phyloP scores from a whole-genome alignment of 2,329 filamentous ascomycete genomes.

The Fusarium gaditjirri region DNA sequence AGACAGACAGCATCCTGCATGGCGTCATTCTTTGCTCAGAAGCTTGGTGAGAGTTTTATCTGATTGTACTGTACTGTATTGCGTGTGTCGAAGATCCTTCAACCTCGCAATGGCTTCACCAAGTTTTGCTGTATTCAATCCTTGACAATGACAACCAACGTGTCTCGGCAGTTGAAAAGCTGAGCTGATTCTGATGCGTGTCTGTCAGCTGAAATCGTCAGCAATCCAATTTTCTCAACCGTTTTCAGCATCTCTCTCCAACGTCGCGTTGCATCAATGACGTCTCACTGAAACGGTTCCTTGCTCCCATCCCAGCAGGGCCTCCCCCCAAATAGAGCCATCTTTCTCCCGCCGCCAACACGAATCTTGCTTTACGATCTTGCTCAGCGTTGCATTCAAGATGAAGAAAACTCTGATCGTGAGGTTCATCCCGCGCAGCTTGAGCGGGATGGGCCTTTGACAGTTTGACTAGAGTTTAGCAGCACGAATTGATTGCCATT shows the following conservation, averaged over 20 bases:
- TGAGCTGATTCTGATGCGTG: background rate
- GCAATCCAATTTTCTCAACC: constrained; percentile 4
- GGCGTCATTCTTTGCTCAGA: constrained; percentile 20
- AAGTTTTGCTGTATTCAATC: background rate
- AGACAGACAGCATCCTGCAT: constrained; percentile 7
- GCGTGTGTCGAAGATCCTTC: background rate
- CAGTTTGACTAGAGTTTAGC: background rate
- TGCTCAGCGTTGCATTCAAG: constrained; percentile 15
- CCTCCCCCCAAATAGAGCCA: constrained; percentile 13
- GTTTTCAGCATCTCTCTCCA: background rate
- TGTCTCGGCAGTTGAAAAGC: constrained; percentile 15
- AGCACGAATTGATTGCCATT: constrained; percentile 3
- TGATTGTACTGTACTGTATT: background rate
- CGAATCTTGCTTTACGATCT: constrained; percentile 13
- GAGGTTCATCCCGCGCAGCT: background rate
- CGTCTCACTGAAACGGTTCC: constrained; percentile 7
- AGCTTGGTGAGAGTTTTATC: background rate
- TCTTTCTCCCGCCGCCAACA: constrained; percentile 18
- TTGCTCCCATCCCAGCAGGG: constrained; percentile 11
- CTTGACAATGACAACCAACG: background rate
- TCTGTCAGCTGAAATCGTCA: background rate
- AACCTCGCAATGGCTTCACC: background rate
- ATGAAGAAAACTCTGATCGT: constrained; percentile 1
- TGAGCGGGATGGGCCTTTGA: background rate
- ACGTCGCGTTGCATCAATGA: constrained; percentile 24